Base-by-base conservation (phyloP, 1,284 basidiomycete genomes). In the Amylostereum chailletii region DNA sequence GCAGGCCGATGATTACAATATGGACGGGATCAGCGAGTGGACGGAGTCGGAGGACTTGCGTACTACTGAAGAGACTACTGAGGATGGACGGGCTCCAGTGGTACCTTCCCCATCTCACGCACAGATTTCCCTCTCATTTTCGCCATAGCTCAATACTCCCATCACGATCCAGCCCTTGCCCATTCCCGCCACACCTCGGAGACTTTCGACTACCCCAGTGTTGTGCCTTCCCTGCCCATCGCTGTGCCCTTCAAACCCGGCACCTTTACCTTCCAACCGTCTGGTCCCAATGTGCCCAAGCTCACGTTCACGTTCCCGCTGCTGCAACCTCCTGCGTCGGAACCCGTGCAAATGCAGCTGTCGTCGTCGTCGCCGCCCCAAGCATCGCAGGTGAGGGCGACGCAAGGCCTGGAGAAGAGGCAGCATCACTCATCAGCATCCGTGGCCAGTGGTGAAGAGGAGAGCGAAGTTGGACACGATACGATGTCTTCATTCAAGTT, bases 401-500 rank as follows among this genome's bases (percentile, higher is more conserved):
- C 58, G 2, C 86, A 89, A 63, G 86, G 86, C 30, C 70, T 86
- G 47, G 87, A 90, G 66, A 90, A 90, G 66, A 74, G 86, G 53
- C 81, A 77, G 53, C 75, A 83, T 29, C 72, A 75, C 36, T 71
- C 66, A 31, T 79, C 78, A 9, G 51, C 19, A 19, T 19, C 45
- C 8, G 54, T 56, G 34, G 53, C 50, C 8, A 65, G 68, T 10
- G 55, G 71, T 32, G 75, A 77, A 30, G 80, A 73, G 56, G 74
- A 68, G 7, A 72, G 79, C 30, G 67, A 70, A 26, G 73, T 78
- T 27, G 68, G 19, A 19, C 10, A 67, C 49, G 65, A 67, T 56
- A 79, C 74, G 27, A 83, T 89, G 76, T 59, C 71, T 5, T 83
- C 85, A 5, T 89, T 88, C 75, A 79, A 78, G 58, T 89, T 89